Evolutionary conservation across 768 basidiomycete genomes (phyloP), one percentile per base, ranked within the genome.

Genomic region (Dendrothele bispora): DNA sequence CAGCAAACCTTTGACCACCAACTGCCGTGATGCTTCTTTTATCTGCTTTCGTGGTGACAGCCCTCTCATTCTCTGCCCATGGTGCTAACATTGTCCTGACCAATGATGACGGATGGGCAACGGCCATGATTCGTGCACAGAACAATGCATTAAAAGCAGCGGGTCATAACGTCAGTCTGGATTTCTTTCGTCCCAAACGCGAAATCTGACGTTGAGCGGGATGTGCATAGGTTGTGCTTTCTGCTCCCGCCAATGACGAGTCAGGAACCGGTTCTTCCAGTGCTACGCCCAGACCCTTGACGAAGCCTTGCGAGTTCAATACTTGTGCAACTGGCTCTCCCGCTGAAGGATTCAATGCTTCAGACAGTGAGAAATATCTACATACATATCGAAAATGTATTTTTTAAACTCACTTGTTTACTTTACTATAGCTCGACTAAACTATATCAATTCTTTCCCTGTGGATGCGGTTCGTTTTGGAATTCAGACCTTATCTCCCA

Each of bases 261-360:
- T 76, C 74, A 12, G 77, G 75, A 6, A 70, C 73, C 1, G 74
- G 75, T 8, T 73, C 71, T 5, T 66, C 64, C 3, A 68, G 68
- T 4, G 56, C 60, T 7, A 53, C 66, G 10, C 67, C 73, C 0
- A 55, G 54, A 6, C 49, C 60, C 7, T 55, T 72, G 12, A 61
- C 53, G 1, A 35, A 49, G 6, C 60, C 68, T 5, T 77, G 72
- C 59, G 65, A 77, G 49, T 74, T 70, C 50, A 53, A 72, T 47
- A 66, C 70, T 18, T 75, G 73, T 52, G 62, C 71, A 0, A 49
- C 55, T 12, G 69, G 71, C 4, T 69, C 75, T 8, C 72, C 75
- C 1, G 63, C 75, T 0, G 62, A 60, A 18, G 77, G 75, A 2
- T 66, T 61, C 52, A 66, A 77, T 47, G 57, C 66, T 2, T 65